Evolutionary conservation across 73 alveolate genomes (phyloP), one percentile per base, ranked within the genome.

Genomic region (Symbiodinium natans): DNA sequence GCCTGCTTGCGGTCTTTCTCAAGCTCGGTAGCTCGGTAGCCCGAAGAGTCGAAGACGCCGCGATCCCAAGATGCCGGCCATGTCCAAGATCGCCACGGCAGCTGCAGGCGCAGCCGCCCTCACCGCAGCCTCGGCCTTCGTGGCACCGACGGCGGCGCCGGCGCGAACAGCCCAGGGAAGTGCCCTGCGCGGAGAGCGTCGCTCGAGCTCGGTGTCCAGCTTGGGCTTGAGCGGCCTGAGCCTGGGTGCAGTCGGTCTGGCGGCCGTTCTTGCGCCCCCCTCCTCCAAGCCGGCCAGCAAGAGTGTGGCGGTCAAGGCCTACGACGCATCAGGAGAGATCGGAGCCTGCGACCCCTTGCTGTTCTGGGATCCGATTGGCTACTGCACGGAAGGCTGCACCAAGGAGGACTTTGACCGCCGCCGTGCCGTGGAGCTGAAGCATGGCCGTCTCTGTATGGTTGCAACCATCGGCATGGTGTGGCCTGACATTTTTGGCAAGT

Each of bases 341-440:
- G 98, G 98, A 15, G 98, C 98, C 39, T 92, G 98, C 92, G 98
- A 92, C 63, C 98, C 98, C 11, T 36, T 92, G 59, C 92, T 92
- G n/a, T 92, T 92, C 92, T 92, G 98, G 98, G 98, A 92, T 59
- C 98, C 98, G 56, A 48, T 92, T 27, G 98, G 98, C 41, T 77
- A 36, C 48, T 77, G 86, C 86, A 23, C 13, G 46, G 86, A 77
- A 1, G 86, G 46, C 54, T 77, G 86, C 86, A 77, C 86, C 86
- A 77, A 77, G 86, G 86, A 33, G 86, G 86, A 77, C 86, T 77
- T 77, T n/a, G 86, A 77, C 86, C 86, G 86, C 27, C 86, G 86
- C 11, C 41, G 86, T 33, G 86, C 86, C 31, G 86, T 77, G 43
- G 86, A 77, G 86, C 46, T 77, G 43, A 77, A 77, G 86, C 86